A percentile compares a stretch with the other conserved stretches of the same genome.
Conservation (phyloP, 371 early-diverging fungal species). For the Fennellomyces sp. region DNA sequence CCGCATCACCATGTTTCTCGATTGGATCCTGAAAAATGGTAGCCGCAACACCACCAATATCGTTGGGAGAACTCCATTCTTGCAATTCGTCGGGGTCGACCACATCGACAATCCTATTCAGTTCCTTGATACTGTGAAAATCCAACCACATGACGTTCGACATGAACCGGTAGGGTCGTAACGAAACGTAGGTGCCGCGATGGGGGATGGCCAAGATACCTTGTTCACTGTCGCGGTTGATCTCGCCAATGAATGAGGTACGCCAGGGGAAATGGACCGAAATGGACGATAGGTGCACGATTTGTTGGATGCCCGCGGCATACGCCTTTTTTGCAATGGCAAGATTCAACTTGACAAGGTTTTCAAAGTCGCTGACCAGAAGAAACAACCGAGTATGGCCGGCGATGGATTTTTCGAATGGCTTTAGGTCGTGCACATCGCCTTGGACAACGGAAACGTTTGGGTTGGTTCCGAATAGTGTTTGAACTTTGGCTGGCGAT, state of each 20-base stretch:
- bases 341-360: not conserved
- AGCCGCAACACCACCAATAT: slow-evolving; percentile 17
- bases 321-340: slow-evolving; percentile 13
- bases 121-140: not conserved
- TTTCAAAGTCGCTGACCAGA: not conserved
- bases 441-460: slow-evolving; percentile 35
- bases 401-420: slow-evolving; percentile 19
- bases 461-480: too few species aligned
- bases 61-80: slow-evolving; percentile 21
- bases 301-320: slow-evolving; percentile 20
- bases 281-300: slow-evolving; percentile 15
- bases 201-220: slow-evolving; percentile 21
- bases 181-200: slow-evolving; percentile 22
- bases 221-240: not conserved
- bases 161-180: slow-evolving; percentile 41
- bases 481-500: too few species aligned
- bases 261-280: not conserved
- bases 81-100: not conserved
- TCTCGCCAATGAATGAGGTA: not conserved
- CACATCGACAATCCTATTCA: slow-evolving; percentile 6
- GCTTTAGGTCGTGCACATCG: slow-evolving; percentile 21
- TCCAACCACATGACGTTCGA: slow-evolving; percentile 15
- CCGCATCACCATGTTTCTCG: slow-evolving; percentile 20
- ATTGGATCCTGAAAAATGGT: slow-evolving; percentile 14
- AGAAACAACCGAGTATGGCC: slow-evolving; percentile 36